A percentile compares a stretch with the other conserved stretches of the same genome.
These are phyloP conservation scores for Myxozyma neglecta DNA, from an alignment of 805 yeast genomes.

Conservation along the genomic window DNA sequence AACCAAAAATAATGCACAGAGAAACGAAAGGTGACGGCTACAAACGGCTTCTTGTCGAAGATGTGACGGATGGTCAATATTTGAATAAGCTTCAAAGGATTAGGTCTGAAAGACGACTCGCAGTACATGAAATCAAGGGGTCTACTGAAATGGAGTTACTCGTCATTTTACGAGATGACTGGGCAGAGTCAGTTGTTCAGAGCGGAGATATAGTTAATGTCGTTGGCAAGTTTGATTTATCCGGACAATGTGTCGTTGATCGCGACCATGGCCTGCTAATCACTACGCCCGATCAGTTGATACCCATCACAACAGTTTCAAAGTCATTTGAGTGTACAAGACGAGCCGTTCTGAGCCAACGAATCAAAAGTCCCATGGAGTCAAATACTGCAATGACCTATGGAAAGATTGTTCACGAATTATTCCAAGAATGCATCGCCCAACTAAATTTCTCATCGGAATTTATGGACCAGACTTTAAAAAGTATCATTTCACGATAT, in stretches of 20 bases:
- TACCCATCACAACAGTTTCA: conserved; percentile 81
- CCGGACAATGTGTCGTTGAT: conserved; percentile 39
- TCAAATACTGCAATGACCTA: conserved; percentile 62
- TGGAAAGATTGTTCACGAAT: conserved; percentile 80
- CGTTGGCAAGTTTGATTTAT: conserved; percentile 34
- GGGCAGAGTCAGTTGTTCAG: conserved; percentile 34
- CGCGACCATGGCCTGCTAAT: conserved; percentile 62
- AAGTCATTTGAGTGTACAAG: conserved; percentile 74
- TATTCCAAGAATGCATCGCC: conserved; percentile 62
- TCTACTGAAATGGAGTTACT: neutral
- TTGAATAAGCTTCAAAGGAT: neutral
- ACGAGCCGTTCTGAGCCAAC: conserved; percentile 59
- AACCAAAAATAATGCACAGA: neutral
- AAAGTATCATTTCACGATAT: conserved; percentile 31
- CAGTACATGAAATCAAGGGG: neutral
- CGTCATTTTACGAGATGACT: conserved; percentile 35
- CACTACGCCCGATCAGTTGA: conserved; percentile 77
- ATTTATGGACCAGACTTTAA: conserved; percentile 42
- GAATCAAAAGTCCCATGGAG: conserved; percentile 64
- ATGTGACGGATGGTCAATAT: neutral
- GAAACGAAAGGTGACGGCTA: neutral
- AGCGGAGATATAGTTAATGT: conserved; percentile 40
- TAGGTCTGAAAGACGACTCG: neutral
- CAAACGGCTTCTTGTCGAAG: neutral
- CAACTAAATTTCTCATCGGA: conserved; percentile 43